Base-by-base conservation (phyloP, 768 basidiomycete genomes). In the Boletus eberwhitei region DNA sequence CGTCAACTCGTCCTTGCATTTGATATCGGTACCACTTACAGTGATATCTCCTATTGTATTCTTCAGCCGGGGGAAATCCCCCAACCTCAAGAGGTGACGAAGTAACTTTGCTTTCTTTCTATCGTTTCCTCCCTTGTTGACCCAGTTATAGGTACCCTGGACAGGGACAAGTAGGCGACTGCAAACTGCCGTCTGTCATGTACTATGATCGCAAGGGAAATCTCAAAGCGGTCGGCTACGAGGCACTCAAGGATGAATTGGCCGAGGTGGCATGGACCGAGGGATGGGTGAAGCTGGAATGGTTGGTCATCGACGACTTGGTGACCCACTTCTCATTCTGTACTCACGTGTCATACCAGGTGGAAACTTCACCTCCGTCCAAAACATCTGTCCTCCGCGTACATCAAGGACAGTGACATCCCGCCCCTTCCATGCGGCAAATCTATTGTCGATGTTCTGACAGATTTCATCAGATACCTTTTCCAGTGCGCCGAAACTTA, bases 101-200 rank as follows among this genome's bases (percentile, higher is more conserved):
- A 37, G 62, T 57, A 43, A 22, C 34, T 5, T 9, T 32, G 4
- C 5, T 31, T 22, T 7, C 13, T 36, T 14, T 21, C 22, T 0
- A 2, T 35, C 29, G 6, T 16, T 5, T 39, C 14, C 7, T 24
- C 13, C 22, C 14, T 31, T 50, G 24, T 50, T 52, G 44, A 58
- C 53, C 14, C 3, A 19, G 39, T 31, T 19, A n/a, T 26, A 68
- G 72, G 24, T 74, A 67, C 52, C 75, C 75, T 9, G 74, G 72
- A 1, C 75, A 77, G 38, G 73, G 74, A 47, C 62, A 69, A 50
- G 57, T 67, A 3, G 74, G 76, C 13, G 72, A 74, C 43, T 73
- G 66, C 38, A 79, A 79, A 57, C 73, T 79, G 16, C 78, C 79
- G 0, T 75, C 75, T 12, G 63, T 79, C 40, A 59, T 80, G 26